Percentiles rank a stretch among this genome's conserved stretches.
phyloP scores from a whole-genome alignment of 108 stramenopile species.

The Bacterosira constricta region DNA sequence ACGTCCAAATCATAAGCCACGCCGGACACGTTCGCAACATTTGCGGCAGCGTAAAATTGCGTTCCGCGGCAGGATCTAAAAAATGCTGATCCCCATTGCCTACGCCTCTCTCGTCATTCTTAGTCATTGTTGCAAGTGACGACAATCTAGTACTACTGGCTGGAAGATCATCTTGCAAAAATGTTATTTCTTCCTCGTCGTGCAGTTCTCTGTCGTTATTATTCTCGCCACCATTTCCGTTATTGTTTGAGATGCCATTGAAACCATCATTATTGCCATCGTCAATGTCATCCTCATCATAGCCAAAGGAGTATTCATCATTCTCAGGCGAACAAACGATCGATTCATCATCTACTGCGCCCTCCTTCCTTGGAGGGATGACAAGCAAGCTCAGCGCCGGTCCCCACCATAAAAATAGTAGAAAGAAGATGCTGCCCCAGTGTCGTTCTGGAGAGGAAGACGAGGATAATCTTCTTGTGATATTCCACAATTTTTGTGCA shows the following conservation, averaged over 20 bases:
- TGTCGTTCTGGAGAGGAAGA: conserved; percentile 38
- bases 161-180: conserved; percentile 17
- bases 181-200: conserved; percentile 26
- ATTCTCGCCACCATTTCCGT: neutral
- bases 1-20: conserved; percentile 83
- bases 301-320: conserved; percentile 2
- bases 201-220: conserved; percentile 9
- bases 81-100: conserved; percentile 36
- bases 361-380: conserved; percentile 53
- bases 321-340: neutral
- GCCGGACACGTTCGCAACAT: conserved; percentile 74
- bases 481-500: neutral
- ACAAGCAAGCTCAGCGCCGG: conserved; percentile 59
- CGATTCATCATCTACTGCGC: conserved; percentile 6
- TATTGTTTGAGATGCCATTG: neutral
- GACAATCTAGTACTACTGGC: neutral
- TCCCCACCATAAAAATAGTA: conserved; percentile 68
- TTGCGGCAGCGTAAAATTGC: conserved; percentile 62
- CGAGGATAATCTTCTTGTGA: conserved; percentile 6
- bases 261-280: conserved; percentile 12
- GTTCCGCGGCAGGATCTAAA: neutral
- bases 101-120: conserved; percentile 1
- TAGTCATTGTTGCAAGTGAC: too few species aligned
- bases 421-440: conserved; percentile 54
- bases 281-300: conserved; percentile 29